phyloP scores from a whole-genome alignment of 2,329 filamentous ascomycete species.

The Coniochaeta prunicola region DNA sequence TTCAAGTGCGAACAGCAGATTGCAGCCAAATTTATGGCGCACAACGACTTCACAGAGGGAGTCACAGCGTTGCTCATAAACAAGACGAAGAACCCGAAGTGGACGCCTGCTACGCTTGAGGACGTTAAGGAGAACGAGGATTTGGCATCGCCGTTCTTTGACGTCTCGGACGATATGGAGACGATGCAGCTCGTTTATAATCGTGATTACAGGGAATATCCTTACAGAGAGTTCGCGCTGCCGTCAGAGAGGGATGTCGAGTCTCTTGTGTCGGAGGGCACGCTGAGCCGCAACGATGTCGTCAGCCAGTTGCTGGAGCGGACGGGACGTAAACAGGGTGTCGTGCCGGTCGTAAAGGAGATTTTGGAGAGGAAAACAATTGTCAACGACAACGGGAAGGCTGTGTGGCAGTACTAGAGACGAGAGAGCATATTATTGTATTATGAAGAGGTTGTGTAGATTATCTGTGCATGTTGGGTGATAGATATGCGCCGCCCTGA shows the following conservation, averaged over 20 bases:
- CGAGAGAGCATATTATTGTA: background rate
- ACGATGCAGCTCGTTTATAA: slow-evolving; percentile 55
- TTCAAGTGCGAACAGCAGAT: slow-evolving; percentile 84
- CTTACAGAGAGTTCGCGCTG: slow-evolving; percentile 61
- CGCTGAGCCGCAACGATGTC: slow-evolving; percentile 47
- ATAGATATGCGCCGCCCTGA: background rate
- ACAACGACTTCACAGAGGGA: slow-evolving; percentile 86
- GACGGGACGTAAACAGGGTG: slow-evolving; percentile 60
- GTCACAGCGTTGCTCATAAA: slow-evolving; percentile 74
- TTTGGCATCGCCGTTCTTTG: slow-evolving; percentile 64
- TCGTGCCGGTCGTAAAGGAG: slow-evolving; percentile 60
- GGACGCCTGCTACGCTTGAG: slow-evolving; percentile 68
- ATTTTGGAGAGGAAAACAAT: slow-evolving; percentile 59
- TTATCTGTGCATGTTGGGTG: background rate
- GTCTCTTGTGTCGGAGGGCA: slow-evolving; percentile 30
- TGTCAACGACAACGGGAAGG: slow-evolving; percentile 15
- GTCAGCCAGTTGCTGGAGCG: slow-evolving; percentile 53
- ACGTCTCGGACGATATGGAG: slow-evolving; percentile 31
- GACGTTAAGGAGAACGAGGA: slow-evolving; percentile 49
- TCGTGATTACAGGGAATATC: slow-evolving; percentile 65
- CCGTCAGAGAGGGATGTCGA: slow-evolving; percentile 62
- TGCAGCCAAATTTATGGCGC: slow-evolving; percentile 79
- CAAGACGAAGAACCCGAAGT: slow-evolving; percentile 58
- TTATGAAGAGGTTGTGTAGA: background rate
- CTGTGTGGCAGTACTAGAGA: slow-evolving; percentile 18